These are phyloP conservation scores for Pythium aphanidermatum DNA, from an alignment of 352 stramenopile species.

Conservation along the genomic window DNA sequence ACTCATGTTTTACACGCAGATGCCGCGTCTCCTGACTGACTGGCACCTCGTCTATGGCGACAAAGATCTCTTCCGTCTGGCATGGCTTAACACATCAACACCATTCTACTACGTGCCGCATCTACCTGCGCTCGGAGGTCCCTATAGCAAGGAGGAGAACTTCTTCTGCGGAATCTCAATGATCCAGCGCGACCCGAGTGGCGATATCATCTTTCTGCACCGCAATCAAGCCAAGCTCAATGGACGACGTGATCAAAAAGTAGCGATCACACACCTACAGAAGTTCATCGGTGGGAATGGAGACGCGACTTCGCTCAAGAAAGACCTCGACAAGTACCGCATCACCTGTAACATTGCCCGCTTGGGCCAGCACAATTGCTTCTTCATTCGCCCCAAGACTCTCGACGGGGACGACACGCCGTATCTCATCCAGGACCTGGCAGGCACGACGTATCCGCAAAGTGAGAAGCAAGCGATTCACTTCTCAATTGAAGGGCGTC, in stretches of 20 bases:
- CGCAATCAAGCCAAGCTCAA: conserved; percentile 76
- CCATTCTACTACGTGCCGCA: conserved; percentile 68
- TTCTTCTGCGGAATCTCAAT: conserved; percentile 81
- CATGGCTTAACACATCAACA: conserved; percentile 69
- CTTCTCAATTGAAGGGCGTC: conserved; percentile 71
- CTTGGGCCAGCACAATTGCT: conserved; percentile 60
- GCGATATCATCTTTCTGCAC: conserved; percentile 77
- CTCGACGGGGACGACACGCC: conserved; percentile 34
- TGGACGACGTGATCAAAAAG: conserved; percentile 49
- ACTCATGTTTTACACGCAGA: conserved; percentile 77
- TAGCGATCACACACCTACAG: conserved; percentile 62
- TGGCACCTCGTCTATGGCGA: conserved; percentile 67
- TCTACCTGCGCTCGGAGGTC: conserved; percentile 40
- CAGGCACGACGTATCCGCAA: conserved; percentile 41
- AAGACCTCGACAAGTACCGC: conserved; percentile 66
- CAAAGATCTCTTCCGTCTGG: conserved; percentile 75
- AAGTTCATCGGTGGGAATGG: conserved; percentile 74
- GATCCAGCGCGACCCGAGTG: conserved; percentile 64
- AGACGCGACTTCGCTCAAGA: conserved; percentile 33
- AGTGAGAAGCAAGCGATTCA: conserved; percentile 72
- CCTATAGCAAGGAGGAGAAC: conserved; percentile 38
- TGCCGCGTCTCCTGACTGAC: conserved; percentile 50
- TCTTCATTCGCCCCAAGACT: conserved; percentile 44
- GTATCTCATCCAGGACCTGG: conserved; percentile 47
- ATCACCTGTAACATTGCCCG: conserved; percentile 54